phyloP scores from a whole-genome alignment of 257 asterid genomes.

The Echites panduratus region DNA sequence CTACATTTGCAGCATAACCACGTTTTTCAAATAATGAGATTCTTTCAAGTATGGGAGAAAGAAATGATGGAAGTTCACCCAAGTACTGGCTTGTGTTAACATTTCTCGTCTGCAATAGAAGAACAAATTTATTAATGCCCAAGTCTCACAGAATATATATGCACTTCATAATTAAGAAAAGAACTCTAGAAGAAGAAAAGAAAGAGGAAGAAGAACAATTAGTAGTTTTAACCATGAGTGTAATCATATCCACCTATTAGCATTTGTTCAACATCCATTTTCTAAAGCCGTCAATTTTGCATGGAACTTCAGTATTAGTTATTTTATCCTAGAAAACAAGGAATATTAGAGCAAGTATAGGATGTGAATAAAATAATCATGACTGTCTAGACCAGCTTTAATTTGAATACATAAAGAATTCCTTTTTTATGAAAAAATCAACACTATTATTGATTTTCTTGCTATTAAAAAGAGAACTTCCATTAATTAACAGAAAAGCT shows the following conservation, averaged over 20 bases:
- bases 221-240: background rate
- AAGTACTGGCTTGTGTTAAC: constrained; percentile 64
- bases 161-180: background rate
- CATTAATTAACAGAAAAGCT: background rate
- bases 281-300: background rate
- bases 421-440: background rate
- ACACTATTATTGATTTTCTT: background rate
- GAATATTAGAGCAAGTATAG: background rate
- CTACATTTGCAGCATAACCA: constrained; percentile 31
- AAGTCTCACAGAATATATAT: background rate
- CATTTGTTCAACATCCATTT: background rate
- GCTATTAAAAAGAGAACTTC: background rate
- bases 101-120: constrained; percentile 65
- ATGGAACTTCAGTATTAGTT: background rate
- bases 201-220: background rate
- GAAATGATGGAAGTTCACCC: constrained; percentile 83
- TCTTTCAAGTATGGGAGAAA: constrained; percentile 56
- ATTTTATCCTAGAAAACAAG: background rate
- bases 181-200: background rate
- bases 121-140: constrained; percentile 1
- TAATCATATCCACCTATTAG: background rate
- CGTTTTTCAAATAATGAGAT: constrained; percentile 42
- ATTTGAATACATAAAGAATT: background rate
- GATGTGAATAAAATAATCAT: background rate
- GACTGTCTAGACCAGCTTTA: background rate